Evolutionary conservation across 1,139 yeast species (phyloP), one percentile per base, ranked within the genome.

Genomic region (Debaryomyces sp.): DNA sequence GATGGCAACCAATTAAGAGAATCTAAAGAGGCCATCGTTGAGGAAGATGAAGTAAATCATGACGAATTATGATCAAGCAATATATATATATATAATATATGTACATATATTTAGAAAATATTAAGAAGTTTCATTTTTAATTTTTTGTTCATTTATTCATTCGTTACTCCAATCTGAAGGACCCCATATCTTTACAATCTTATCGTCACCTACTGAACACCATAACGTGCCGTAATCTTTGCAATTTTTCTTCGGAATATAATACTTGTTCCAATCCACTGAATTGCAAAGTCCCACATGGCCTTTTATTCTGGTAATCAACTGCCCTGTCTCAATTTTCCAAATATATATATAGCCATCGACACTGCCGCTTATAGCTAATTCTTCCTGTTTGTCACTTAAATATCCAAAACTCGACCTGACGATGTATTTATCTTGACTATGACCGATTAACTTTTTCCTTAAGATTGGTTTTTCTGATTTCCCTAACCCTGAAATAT

Each of bases 151-250:
- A 37, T 26, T 36, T 37, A 22, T 23, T 42, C 23, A 42, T 29
- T 21, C 42, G 12, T 44, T 30, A 18, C 34, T 39, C 51, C 50
- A 61, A 42, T 55, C 53, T 9, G 61, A 55, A 8, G 75, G 71
- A 1, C 86, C 87, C 92, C 92, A 87, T 5, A 87, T 73, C 55
- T 81, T 83, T 2, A 86, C 85, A 24, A 71, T 63, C 13, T 81
- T 79, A 64, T 91, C 97, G 65, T 91, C 97, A 15, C 96, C 89
- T 15, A 91, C 95, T 30, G 95, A 85, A 23, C 89, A 91, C 81
- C 91, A 84, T 62, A 85, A 66, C 38, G 75, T 69, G 26, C 83
- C 82, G 49, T 63, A 73, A 55, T 76, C 80, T 15, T 56, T 55
- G 8, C 50, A 51, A 13, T 52, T 50, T n/a, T 47, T 44, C 43